phyloP scores from a whole-genome alignment of 306 rosid species.

The Trifolium subterraneum region DNA sequence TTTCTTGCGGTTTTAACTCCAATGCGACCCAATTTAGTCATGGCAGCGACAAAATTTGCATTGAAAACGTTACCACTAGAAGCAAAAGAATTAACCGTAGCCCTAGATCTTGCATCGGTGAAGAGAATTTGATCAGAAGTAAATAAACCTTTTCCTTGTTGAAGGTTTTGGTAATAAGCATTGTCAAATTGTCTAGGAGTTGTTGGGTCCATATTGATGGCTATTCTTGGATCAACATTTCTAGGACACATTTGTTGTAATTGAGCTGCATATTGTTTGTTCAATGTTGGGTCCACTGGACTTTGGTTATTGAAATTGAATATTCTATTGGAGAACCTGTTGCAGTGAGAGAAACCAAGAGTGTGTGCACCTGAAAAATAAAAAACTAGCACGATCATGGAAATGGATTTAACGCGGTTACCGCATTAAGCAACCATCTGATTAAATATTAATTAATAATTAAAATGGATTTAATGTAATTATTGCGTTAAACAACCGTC shows the following conservation, averaged over 20 bases:
- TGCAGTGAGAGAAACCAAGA: conserved; percentile 83
- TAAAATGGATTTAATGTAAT: no score
- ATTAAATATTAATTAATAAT: no score
- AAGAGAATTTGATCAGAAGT: conserved; percentile 74
- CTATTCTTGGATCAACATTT: conserved; percentile 64
- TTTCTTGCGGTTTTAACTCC: conserved; percentile 64
- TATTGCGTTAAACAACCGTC: no score
- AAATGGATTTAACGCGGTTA: no score
- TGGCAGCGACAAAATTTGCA: conserved; percentile 57
- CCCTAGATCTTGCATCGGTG: conserved; percentile 54
- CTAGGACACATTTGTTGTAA: conserved; percentile 63
- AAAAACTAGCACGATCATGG: no score
- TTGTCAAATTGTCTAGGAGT: conserved; percentile 70
- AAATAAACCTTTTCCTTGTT: conserved; percentile 63
- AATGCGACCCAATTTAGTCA: conserved; percentile 73
- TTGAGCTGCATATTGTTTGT: conserved; percentile 47
- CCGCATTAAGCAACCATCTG: no score
- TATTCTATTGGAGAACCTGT: conserved; percentile 54
- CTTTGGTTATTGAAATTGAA: conserved; percentile 47
- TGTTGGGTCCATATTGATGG: conserved; percentile 84
- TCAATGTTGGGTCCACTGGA: conserved; percentile 59
- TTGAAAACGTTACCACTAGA: conserved; percentile 39
- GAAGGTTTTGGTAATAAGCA: conserved; percentile 65
- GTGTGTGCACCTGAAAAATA: conserved; percentile 72
- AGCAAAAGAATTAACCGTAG: conserved; percentile 60